These are phyloP conservation scores for Sugiyamaella grinbergsii DNA, from an alignment of 1,139 yeast genomes.

Conservation along the genomic window DNA sequence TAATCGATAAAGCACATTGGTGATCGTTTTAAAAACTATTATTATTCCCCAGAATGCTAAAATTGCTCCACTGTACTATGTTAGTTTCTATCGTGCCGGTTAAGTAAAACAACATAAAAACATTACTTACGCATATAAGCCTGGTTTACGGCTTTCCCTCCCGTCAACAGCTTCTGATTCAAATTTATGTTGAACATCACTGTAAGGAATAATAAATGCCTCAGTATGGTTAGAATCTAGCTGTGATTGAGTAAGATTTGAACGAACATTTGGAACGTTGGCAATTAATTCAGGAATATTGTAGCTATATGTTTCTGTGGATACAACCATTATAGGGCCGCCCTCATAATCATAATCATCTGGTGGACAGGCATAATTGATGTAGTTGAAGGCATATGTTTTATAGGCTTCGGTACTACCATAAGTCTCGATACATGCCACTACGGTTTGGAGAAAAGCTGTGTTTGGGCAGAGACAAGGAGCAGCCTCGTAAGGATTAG, in stretches of 20 bases:
- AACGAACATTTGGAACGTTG: slow-evolving; percentile 12
- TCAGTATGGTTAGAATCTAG: slow-evolving; percentile 10
- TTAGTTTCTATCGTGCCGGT: slow-evolving; percentile 9
- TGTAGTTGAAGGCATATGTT: slow-evolving; percentile 5
- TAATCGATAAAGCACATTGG: slow-evolving; percentile 19
- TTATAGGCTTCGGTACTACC: slow-evolving; percentile 1
- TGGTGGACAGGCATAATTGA: slow-evolving; percentile 14
- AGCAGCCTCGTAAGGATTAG: slow-evolving; percentile 13
- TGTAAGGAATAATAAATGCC: slow-evolving; percentile 12
- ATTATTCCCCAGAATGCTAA: slow-evolving; percentile 21
- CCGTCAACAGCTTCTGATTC: slow-evolving; percentile 1
- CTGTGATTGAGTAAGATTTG: slow-evolving; percentile 13
- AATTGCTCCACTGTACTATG: slow-evolving; percentile 13
- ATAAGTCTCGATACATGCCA: slow-evolving; percentile 23
- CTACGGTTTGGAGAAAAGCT: slow-evolving; percentile 24
- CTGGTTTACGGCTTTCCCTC: slow-evolving; percentile 2
- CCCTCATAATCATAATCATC: slow-evolving; percentile 1
- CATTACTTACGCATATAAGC: slow-evolving; percentile 16
- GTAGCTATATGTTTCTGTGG: slow-evolving; percentile 7
- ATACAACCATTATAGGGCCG: not conserved
- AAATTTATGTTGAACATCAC: slow-evolving; percentile 1
- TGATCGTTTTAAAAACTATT: slow-evolving; percentile 15
- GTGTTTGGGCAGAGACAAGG: slow-evolving; percentile 22
- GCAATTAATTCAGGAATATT: slow-evolving; percentile 15
- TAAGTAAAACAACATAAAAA: not conserved